Conservation (phyloP, 345 rosid species). For the Cardamine occulta region DNA sequence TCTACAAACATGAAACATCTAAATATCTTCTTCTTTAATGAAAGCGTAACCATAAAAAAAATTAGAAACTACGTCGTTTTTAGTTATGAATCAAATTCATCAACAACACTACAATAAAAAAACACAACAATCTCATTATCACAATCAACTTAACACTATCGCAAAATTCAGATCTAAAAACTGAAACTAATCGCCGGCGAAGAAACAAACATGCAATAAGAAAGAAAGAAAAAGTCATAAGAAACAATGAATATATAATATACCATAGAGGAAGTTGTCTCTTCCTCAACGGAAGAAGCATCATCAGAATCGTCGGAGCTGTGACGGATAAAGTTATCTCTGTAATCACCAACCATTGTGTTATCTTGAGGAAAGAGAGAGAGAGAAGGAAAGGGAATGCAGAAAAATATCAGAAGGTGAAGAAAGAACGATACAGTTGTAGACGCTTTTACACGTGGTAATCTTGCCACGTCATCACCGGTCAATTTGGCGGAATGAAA, state of each 20-base stretch:
- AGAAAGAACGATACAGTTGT: constrained; percentile 55
- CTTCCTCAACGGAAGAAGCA: constrained; percentile 38
- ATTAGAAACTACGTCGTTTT: background rate
- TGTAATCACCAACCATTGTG: constrained; percentile 41
- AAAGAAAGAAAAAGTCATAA: background rate
- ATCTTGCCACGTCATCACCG: constrained; percentile 55
- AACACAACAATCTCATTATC: background rate
- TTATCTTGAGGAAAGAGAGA: constrained; percentile 15
- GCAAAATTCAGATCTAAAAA: constrained; percentile 18
- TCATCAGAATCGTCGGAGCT: constrained; percentile 44
- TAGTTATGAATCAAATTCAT: background rate
- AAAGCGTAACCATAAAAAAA: background rate
- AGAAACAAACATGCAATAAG: constrained; percentile 29
- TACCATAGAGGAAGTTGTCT: constrained; percentile 44
- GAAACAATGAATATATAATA: background rate
- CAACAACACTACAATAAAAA: background rate
- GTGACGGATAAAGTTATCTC: constrained; percentile 39
- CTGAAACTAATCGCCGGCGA: background rate
- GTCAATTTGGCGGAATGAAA: constrained; percentile 26
- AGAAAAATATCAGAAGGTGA: background rate
- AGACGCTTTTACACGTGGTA: constrained; percentile 75
- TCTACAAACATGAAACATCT: background rate
- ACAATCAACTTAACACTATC: background rate
- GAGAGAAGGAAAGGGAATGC: background rate
- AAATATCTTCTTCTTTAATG: background rate